Base-by-base conservation (phyloP, 495 filamentous ascomycete species). In the Rhizodiscina lignyota region DNA sequence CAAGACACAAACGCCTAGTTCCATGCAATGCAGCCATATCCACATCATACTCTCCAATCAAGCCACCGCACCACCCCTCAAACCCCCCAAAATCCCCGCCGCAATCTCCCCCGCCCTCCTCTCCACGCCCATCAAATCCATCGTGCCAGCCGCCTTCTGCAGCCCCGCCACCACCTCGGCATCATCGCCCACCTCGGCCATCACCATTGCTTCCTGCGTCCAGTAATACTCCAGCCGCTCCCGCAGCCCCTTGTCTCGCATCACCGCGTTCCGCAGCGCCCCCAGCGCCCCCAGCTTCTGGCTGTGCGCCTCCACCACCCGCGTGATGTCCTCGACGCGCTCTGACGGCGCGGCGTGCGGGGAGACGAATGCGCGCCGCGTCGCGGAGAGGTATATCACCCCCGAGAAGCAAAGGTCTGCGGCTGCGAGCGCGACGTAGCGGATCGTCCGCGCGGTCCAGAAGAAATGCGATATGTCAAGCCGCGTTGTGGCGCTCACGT, bases 371-470 rank as follows among this genome's bases (percentile, higher is more conserved):
- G 64, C 63, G 11, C 87, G 70, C 45, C 86, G 79, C 15, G 89
- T 94, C 17, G 72, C 68, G 0, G 76, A 69, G 11, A 85, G 60
- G 55, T 76, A 94, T 11, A 94, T 55, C 4, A 78, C 52, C 30
- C 6, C 5, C 11, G 50, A 50, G 0, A 72, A 77, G 1, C 83
- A 53, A 4, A 64, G n/a, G 50, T 96, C 79, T 1, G 77, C 58
- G 2, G 64, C 37, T 0, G 68, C 68, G 1, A 96, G 66, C 0
- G 53, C 52, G 4, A 77, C 30, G 8, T 60, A 62, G 1, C 89
- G 71, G 13, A 65, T 55, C 0, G 74, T 42, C 1, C 70, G 68
- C 45, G 77, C 61, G 4, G 56, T 60, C 72, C 83, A 79, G 62
- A 74, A 80, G 43, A 82, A 73, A 39, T 69, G 63, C 35, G 75